Percentiles rank a stretch among this genome's conserved stretches.
phyloP scores from a whole-genome alignment of 139 green algal genomes.

The Tetradesmus lagerheimii region DNA sequence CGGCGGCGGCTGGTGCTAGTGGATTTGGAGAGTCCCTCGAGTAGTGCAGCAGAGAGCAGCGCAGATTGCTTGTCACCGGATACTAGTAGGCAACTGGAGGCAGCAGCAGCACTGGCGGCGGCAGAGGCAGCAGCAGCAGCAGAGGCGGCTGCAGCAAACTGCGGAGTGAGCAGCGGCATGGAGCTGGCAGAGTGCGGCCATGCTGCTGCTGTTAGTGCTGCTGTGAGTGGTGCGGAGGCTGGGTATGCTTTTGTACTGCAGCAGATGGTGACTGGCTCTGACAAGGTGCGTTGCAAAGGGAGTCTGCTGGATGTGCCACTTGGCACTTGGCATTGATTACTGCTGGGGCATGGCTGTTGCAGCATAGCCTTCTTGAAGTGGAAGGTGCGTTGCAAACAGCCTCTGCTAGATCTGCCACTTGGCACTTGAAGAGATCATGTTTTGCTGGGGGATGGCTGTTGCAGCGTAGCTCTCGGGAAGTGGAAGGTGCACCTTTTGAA shows the following conservation, averaged over 20 bases:
- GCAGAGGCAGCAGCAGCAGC: neutral
- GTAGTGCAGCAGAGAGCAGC: neutral
- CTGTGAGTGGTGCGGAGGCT: neutral
- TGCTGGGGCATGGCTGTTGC: no score
- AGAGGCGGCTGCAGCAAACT: neutral
- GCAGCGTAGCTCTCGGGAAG: no score
- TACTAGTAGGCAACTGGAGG: neutral
- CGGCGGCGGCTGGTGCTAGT: neutral
- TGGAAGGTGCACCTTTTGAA: no score
- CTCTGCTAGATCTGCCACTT: no score
- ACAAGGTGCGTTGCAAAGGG: neutral
- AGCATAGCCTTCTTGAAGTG: no score
- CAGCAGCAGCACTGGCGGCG: neutral
- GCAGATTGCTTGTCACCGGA: neutral
- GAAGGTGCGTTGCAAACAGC: no score
- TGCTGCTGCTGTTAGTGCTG: neutral
- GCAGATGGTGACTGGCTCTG: neutral
- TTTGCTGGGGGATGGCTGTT: no score
- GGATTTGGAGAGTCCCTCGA: neutral
- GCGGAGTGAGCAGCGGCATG: neutral
- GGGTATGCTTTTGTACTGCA: neutral
- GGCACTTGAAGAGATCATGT: no score
- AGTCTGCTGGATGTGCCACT: no score
- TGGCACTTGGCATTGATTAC: no score
- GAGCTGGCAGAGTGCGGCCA: neutral